phyloP scores from a whole-genome alignment of 1,139 yeast species.

The Tardiomyces depauwii region DNA sequence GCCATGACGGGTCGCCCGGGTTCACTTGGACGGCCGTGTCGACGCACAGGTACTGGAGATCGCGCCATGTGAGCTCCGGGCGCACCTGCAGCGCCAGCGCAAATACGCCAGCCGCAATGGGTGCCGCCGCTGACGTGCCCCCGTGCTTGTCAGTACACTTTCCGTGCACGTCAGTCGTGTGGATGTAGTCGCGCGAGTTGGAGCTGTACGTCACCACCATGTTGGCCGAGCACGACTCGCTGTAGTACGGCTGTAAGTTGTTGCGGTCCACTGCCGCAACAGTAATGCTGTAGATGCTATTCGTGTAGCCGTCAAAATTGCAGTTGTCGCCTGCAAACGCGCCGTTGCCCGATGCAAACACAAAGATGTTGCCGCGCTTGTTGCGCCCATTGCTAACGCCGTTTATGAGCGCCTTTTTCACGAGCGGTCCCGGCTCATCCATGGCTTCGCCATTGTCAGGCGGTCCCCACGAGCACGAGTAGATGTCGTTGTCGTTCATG shows the following conservation, averaged over 20 bases:
- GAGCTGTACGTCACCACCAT: constrained; percentile 93
- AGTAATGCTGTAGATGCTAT: constrained; percentile 88
- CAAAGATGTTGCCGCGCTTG: constrained; percentile 78
- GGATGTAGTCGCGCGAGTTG: constrained; percentile 83
- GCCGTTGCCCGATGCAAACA: constrained; percentile 96
- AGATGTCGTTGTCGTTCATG: constrained; percentile 72
- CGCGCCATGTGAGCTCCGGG: constrained; percentile 92
- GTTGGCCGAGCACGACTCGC: constrained; percentile 93
- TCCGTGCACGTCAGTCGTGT: constrained; percentile 60
- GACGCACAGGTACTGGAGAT: constrained; percentile 75
- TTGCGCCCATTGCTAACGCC: constrained; percentile 81
- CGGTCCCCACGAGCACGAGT: constrained; percentile 99
- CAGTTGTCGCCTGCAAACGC: constrained; percentile 77
- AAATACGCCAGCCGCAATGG: constrained; percentile 91
- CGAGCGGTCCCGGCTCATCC: constrained; percentile 73
- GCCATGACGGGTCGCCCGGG: constrained; percentile 61
- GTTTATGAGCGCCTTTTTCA: constrained; percentile 67
- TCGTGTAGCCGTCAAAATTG: constrained; percentile 96
- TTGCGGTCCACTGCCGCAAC: constrained; percentile 87
- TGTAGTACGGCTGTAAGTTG: constrained; percentile 77
- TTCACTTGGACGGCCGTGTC: constrained; percentile 48
- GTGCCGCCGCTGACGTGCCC: constrained; percentile 99
- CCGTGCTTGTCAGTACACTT: constrained; percentile 72
- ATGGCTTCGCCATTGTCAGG: constrained; percentile 82
- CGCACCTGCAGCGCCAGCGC: constrained; percentile 72